A percentile compares a stretch with the other conserved stretches of the same genome.
These are phyloP conservation scores for Fusarium floridanum DNA, from an alignment of 2,329 filamentous ascomycete species.

Conservation along the genomic window DNA sequence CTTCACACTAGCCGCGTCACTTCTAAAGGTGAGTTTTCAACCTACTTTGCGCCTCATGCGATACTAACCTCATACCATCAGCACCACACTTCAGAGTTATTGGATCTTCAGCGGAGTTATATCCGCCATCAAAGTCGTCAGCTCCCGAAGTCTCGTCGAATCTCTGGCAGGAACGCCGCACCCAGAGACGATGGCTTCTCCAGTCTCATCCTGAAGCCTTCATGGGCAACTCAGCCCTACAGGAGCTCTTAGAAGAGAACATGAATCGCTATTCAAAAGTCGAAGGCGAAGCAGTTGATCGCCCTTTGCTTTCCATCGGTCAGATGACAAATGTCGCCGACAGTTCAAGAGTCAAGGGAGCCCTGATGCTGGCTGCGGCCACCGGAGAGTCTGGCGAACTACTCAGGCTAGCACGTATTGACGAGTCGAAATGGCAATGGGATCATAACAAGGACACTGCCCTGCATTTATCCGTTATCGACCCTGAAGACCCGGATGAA, in stretches of 20 bases:
- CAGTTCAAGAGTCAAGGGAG: conserved; percentile 40
- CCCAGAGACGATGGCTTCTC: conserved; percentile 64
- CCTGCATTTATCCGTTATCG: conserved; percentile 61
- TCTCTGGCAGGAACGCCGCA: conserved; percentile 48
- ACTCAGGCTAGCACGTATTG: conserved; percentile 66
- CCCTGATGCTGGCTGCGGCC: conserved; percentile 60
- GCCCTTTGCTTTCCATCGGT: conserved; percentile 66
- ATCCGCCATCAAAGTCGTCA: conserved; percentile 49
- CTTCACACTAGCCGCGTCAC: conserved; percentile 50
- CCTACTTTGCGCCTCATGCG: conserved; percentile 5
- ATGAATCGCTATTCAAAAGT: conserved; percentile 47
- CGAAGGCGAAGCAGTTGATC: conserved; percentile 41
- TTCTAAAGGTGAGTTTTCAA: conserved; percentile 43
- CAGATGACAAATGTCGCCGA: conserved; percentile 61
- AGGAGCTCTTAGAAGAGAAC: conserved; percentile 54
- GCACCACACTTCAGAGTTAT: conserved; percentile 50
- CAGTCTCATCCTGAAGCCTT: conserved; percentile 65
- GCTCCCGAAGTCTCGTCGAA: conserved; percentile 42
- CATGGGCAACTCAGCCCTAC: conserved; percentile 52
- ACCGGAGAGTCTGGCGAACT: conserved; percentile 70
- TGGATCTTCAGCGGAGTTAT: conserved; percentile 52
- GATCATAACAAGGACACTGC: conserved; percentile 57
- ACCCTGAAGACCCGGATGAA: conserved; percentile 58
- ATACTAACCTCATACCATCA: conserved; percentile 28
- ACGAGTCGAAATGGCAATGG: conserved; percentile 69